phyloP scores from a whole-genome alignment of 768 basidiomycete genomes.

The Hypholoma fasciculare region DNA sequence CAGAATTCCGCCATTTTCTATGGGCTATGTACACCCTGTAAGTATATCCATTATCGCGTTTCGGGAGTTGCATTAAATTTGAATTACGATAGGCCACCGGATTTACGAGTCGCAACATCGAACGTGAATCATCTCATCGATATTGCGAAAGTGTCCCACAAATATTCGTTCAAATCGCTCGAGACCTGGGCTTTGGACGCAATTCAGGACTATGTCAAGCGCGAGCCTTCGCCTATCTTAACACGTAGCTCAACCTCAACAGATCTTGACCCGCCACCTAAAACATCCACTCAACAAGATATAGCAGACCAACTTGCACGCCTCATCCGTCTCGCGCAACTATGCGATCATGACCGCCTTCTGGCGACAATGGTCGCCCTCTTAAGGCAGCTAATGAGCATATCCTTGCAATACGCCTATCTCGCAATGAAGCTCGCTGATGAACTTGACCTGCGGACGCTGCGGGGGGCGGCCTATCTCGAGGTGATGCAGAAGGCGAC shows the following conservation, averaged over 20 bases:
- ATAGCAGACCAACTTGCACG: constrained; percentile 53
- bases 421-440: constrained; percentile 74
- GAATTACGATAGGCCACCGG: constrained; percentile 54
- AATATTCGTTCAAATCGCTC: constrained; percentile 72
- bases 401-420: constrained; percentile 66
- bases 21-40: constrained; percentile 79
- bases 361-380: constrained; percentile 59
- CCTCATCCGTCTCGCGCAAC: constrained; percentile 65
- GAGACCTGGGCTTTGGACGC: constrained; percentile 77
- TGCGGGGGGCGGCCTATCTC: constrained; percentile 68
- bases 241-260: constrained; percentile 4
- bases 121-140: constrained; percentile 48
- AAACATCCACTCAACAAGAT: constrained; percentile 21
- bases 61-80: background rate
- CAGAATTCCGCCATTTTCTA: constrained; percentile 72
- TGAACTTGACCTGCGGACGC: constrained; percentile 58
- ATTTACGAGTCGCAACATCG: constrained; percentile 51
- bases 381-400: constrained; percentile 60
- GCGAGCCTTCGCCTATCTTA: constrained; percentile 51
- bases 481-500: constrained; percentile 70
- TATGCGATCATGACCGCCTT: constrained; percentile 62
- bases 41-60: constrained; percentile 21
- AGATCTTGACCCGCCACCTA: background rate
- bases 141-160: constrained; percentile 66
- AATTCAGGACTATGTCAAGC: constrained; percentile 68